Evolutionary conservation across 1,284 basidiomycete genomes (phyloP).

Genomic region (Porodaedalea pini): DNA sequence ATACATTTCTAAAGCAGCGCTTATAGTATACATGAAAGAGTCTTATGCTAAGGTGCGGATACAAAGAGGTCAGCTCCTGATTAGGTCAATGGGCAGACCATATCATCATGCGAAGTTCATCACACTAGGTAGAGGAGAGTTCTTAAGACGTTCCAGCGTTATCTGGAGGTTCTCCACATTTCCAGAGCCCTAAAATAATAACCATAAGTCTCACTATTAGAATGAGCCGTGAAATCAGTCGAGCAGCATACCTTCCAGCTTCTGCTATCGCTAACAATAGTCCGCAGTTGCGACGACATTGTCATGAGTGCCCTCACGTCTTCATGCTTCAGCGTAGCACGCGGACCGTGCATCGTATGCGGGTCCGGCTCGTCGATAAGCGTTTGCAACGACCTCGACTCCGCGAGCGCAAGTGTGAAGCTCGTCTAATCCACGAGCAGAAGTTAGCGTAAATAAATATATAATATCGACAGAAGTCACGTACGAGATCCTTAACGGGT

Average conservation of each 20-base stretch:
- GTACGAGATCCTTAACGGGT: conserved; percentile 49
- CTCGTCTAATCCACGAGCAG: conserved; percentile 24
- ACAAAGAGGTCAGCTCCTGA: too few relatives aligned
- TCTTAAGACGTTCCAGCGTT: conserved; percentile 10
- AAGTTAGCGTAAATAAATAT: too few relatives aligned
- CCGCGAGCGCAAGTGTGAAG: conserved; percentile 34
- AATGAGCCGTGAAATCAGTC: not conserved
- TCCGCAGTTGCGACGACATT: conserved; percentile 38
- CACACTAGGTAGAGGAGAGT: not conserved
- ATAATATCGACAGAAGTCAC: conserved; percentile 23
- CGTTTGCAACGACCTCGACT: conserved; percentile 41
- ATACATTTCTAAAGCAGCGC: not conserved
- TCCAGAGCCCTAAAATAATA: not conserved
- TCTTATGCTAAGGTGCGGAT: too few relatives aligned
- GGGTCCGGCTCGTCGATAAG: conserved; percentile 46
- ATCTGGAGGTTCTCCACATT: conserved; percentile 2
- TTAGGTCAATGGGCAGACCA: too few relatives aligned
- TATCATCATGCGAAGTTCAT: conserved; percentile 1
- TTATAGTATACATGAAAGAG: too few relatives aligned
- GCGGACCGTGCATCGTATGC: conserved; percentile 44
- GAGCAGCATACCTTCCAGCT: conserved; percentile 51
- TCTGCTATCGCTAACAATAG: conserved; percentile 50
- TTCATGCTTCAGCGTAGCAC: conserved; percentile 38
- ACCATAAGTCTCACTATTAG: conserved; percentile 4
- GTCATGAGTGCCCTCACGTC: conserved; percentile 44